Evolutionary conservation across 495 filamentous ascomycete species (phyloP), one percentile per base, ranked within the genome.

Genomic region (Xylaria telfairii): DNA sequence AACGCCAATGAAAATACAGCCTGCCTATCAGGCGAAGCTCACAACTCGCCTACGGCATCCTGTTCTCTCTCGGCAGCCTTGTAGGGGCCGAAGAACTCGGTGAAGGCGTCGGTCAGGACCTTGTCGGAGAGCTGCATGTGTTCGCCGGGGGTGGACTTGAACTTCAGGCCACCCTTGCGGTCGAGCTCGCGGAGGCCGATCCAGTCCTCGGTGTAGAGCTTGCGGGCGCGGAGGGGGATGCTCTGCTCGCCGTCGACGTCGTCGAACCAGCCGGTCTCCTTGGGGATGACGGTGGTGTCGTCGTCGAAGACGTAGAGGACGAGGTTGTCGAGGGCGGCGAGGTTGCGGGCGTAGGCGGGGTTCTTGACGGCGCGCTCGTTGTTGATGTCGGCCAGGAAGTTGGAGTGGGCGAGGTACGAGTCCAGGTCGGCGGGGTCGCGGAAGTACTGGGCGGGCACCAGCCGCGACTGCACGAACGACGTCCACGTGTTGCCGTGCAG

Each of bases 371-470:
- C 72, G 3, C 96, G 86, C 87, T 98, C 96, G 77, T 97, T 98
- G 81, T 99, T 99, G 80, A 98, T 90, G 79, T 98, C 95, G n/a
- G 95, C 96, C n/a, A 99, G 84, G 79, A 95, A 97, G 76, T 95
- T 96, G 77, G 93, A 96, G 78, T 90, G 71, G 75, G 92, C 90
- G 21, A 98, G 85, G 78, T 98, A 99, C 41, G 80, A 76, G 5
- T 91, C 90, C 67, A 93, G 79, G 71, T 93, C 87, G 2, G 80
- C 83, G 0, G 91, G 90, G 74, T 96, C 88, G 30, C 95, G 90
- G 83, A 91, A 98, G 80, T 99, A 99, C 82, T 99, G 96, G 63
- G 96, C 96, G 0, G 96, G 96, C 6, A 99, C 93, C 7, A 99
- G 83, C 32, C 84, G 86, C 61, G 81, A 82, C 85, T 99, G 96